Evolutionary conservation across 169 alveolate genomes (phyloP), one percentile per base, ranked within the genome.

Genomic region (Perkinsus olseni): DNA sequence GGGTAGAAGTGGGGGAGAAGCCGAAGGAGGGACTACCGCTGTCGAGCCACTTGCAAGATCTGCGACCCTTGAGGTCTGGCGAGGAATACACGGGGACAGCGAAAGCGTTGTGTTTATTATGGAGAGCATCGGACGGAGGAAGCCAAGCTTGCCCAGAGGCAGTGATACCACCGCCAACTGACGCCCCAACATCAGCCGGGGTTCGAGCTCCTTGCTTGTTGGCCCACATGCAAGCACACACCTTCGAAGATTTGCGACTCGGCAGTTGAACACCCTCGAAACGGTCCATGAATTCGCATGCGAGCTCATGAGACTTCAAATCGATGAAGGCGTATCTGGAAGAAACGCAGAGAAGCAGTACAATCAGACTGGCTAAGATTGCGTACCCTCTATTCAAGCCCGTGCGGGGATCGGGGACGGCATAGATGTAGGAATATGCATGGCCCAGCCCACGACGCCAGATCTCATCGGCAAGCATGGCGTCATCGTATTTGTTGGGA

Each of bases 401-500:
- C 1, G 82, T 62, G 34, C 82, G 82, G 8, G 82, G 82, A 24
- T 62, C 82, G 28, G 82, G 82, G 17, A 62, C 82, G 8, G 82
- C 82, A 24, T 62, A 62, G 34, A 62, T 62, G 82, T 62, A 62
- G 82, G 82, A 62, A 24, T 21, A 62, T 13, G 82, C 82, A 62
- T 62, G 31, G 17, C 82, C 82, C 28, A 62, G 13, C 13, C 82
- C 82, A 6, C 82, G 82, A 28, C 82, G 82, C 37, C 82, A 62
- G 82, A 62, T 62, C 82, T 62, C 82, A 13, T 62, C 82, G 31
- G 82, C 82, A 4, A 95, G 93, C 91, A 94, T 94, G 20, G 93
- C 62, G 74, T 93, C 93, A 37, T 96, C 93, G 94, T 95, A 96
- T 94, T 96, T 96, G 92, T 96, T 96, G 31, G 97, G 97, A 92